These are phyloP conservation scores for Paspalum notatum DNA, from an alignment of 176 grass and related monocot genomes.

Conservation along the genomic window DNA sequence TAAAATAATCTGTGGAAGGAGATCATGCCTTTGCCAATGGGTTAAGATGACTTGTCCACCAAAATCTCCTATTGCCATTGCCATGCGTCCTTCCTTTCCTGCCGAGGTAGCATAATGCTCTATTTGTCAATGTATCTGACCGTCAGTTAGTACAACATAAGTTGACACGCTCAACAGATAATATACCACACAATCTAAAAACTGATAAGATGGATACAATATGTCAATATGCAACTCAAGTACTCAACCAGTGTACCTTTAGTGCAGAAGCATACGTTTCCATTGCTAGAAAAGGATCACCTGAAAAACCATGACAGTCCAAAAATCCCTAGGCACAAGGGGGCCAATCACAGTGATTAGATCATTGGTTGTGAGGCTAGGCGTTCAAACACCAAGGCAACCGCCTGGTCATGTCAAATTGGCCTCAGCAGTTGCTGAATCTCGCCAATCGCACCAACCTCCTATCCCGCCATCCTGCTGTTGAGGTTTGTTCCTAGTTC, in stretches of 20 bases:
- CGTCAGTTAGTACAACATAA: neutral
- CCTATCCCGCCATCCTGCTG: neutral
- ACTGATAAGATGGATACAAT: neutral
- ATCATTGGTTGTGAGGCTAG: neutral
- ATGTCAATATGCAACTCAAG: neutral
- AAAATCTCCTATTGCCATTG: neutral
- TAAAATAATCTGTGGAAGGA: neutral
- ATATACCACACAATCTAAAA: neutral
- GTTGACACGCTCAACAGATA: conserved; percentile 3
- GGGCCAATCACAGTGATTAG: too few species aligned
- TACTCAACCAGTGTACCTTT: neutral
- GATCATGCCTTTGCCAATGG: neutral
- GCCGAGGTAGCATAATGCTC: neutral
- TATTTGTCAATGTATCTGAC: neutral
- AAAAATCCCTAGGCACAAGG: neutral
- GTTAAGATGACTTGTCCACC: neutral
- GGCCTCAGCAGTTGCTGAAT: neutral
- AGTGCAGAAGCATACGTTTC: neutral
- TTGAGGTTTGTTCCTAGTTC: neutral
- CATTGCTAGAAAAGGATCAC: neutral
- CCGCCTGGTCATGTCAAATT: neutral
- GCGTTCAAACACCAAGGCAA: neutral
- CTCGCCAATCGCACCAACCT: neutral
- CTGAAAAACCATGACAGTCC: neutral
- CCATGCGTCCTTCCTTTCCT: neutral